Percentiles rank a stretch among this genome's conserved stretches.
phyloP scores from a whole-genome alignment of 306 rosid species.

The Luffa aegyptiaca region DNA sequence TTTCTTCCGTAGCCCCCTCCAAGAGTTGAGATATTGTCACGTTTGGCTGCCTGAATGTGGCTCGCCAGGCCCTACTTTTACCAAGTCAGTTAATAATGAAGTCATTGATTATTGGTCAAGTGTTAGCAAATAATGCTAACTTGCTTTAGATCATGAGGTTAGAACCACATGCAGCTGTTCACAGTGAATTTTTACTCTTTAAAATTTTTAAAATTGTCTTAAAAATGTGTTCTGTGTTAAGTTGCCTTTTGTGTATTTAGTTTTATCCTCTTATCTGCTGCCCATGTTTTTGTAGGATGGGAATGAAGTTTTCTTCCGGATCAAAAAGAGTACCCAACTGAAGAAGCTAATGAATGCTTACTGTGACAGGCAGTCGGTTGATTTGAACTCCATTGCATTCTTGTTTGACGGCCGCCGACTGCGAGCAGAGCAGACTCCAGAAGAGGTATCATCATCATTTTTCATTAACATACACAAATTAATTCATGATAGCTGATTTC shows the following conservation, averaged over 20 bases:
- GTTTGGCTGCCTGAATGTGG: neutral
- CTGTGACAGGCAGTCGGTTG: conserved; percentile 67
- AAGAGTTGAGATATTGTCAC: neutral
- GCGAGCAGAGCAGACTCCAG: conserved; percentile 70
- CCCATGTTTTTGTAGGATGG: conserved; percentile 44
- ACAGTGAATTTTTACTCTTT: neutral
- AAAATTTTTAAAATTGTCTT: neutral
- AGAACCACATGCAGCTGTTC: neutral
- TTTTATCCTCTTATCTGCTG: neutral
- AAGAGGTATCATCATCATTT: conserved; percentile 33
- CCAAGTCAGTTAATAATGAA: neutral
- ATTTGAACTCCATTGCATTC: conserved; percentile 60
- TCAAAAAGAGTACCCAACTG: conserved; percentile 64
- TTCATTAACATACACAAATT: neutral
- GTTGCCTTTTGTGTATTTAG: neutral
- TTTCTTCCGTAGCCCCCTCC: neutral
- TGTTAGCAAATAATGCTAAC: neutral
- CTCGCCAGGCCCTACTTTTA: neutral
- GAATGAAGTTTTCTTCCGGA: conserved; percentile 72
- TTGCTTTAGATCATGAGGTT: neutral
- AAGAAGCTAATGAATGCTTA: conserved; percentile 73
- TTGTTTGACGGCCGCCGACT: conserved; percentile 72
- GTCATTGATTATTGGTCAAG: neutral
- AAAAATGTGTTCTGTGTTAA: neutral
- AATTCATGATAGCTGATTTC: neutral